phyloP scores from a whole-genome alignment of 177 flowering plant species.

The Tripterygium wilfordii region DNA sequence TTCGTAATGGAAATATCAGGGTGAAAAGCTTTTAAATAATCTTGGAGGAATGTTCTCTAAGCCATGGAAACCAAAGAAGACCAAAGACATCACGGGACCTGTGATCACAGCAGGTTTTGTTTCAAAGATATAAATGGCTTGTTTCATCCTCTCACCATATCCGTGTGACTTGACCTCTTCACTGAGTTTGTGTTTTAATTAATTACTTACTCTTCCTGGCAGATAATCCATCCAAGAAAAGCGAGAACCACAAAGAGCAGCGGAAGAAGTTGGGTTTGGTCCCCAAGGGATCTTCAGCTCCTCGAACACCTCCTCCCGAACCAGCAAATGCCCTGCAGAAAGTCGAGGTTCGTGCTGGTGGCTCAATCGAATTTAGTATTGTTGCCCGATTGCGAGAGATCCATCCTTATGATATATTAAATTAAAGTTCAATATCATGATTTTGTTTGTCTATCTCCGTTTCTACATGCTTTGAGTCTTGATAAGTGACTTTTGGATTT shows the following conservation, averaged over 20 bases:
- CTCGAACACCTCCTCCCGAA: slow-evolving; percentile 43
- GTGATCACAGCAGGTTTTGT: slow-evolving; percentile 35
- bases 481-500: too few relatives aligned
- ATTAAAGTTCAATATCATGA: too few relatives aligned
- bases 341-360: slow-evolving; percentile 61
- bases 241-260: slow-evolving; percentile 27
- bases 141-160: neutral
- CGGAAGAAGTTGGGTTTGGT: slow-evolving; percentile 56
- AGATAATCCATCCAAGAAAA: slow-evolving; percentile 36
- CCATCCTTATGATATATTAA: too few relatives aligned
- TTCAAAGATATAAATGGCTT: neutral
- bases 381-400: too few relatives aligned
- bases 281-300: slow-evolving; percentile 20
- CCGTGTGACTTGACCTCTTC: neutral
- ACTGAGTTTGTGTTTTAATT: too few relatives aligned
- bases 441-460: neutral
- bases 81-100: slow-evolving; percentile 62
- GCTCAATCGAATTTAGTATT: neutral
- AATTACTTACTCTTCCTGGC: slow-evolving; percentile 14
- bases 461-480: too few relatives aligned
- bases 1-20: slow-evolving; percentile 21
- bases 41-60: slow-evolving; percentile 90
- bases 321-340: slow-evolving; percentile 51
- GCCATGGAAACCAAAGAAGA: slow-evolving; percentile 94
- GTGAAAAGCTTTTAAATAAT: slow-evolving; percentile 69